Base-by-base conservation (phyloP, 1,284 basidiomycete genomes). In the Ustilago vetiveriae region DNA sequence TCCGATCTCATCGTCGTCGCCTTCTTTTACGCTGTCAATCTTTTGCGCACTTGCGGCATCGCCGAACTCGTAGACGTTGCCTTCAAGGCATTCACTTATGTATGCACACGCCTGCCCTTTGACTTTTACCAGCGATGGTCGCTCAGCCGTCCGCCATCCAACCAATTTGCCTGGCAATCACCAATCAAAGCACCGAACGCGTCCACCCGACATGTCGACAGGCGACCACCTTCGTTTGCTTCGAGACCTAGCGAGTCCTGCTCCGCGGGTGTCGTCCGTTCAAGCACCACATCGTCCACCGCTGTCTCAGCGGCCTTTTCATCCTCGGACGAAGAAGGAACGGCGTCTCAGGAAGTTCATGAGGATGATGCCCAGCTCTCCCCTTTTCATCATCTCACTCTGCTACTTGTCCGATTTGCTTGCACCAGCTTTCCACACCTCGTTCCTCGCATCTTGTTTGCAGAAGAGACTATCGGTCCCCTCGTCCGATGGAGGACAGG, bases 401-500 rank as follows among this genome's bases (percentile, higher is more conserved):
- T 79, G 33, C 59, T 79, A 5, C 58, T 79, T 30, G 67, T 70
- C 21, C 42, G 72, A n/a, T 79, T 79, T 46, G 75, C 75, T 4
- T 82, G 73, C 56, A 51, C 50, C 30, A 74, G 68, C 57, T 77
- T 81, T 38, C 80, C 80, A 3, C 78, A 73, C 39, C 66, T 81
- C 7, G 50, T 81, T 2, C 79, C 80, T 2, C 66, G 80, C 22
- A 70, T 82, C 17, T 58, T 78, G 4, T 75, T 82, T 30, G 74
- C 79, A 17, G 69, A 78, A 37, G 76, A 80, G 53, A 80, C 80
- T n/a, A 78, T 75, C 26, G 76, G 72, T 11, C 78, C 78, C 0
- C 60, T 82, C 10, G 74, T 82, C 8, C 60, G 73, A 26, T 82
- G 80, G 80, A 62, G 77, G 35, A 79, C 77, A 14, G 80, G 80